phyloP scores from a whole-genome alignment of 192 early-diverging fungal species.

The Irineochytrium annulatum region DNA sequence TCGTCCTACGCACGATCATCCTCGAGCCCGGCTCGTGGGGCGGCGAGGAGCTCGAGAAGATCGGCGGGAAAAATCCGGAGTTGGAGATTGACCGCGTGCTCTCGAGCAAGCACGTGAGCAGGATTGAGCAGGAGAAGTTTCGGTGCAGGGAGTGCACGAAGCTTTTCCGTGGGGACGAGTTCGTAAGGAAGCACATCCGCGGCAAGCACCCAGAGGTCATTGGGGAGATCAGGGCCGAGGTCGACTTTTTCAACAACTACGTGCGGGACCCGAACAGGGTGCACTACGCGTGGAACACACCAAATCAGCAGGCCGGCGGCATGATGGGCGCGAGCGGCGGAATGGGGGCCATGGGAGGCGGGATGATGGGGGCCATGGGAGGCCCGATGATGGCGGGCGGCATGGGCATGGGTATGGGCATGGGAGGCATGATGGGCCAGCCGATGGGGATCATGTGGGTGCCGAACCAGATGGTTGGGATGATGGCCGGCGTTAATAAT shows the following conservation, averaged over 20 bases:
- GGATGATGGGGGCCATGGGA: constrained; percentile 31
- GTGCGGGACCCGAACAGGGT: constrained; percentile 78
- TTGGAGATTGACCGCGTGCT: constrained; percentile 50
- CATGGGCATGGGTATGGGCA: constrained; percentile 37
- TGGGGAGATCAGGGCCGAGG: constrained; percentile 59
- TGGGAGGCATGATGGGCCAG: not conserved
- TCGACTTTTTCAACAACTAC: constrained; percentile 83
- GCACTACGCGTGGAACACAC: constrained; percentile 21
- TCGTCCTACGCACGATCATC: constrained; percentile 42
- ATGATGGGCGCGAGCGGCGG: constrained; percentile 31
- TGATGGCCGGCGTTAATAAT: constrained; percentile 3
- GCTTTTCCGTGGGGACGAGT: constrained; percentile 90
- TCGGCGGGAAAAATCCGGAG: constrained; percentile 35
- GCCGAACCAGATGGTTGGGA: constrained; percentile 14
- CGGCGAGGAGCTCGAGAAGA: constrained; percentile 20
- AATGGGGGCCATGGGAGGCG: constrained; percentile 20
- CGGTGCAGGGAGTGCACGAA: constrained; percentile 85
- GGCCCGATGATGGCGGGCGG: constrained; percentile 36
- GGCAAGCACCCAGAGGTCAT: constrained; percentile 80
- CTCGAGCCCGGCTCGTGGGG: constrained; percentile 14
- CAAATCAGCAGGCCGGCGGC: constrained; percentile 4
- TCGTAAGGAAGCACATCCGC: constrained; percentile 90
- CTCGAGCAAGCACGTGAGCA: constrained; percentile 41
- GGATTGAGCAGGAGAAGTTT: constrained; percentile 79
- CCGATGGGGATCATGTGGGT: not conserved